phyloP scores from a whole-genome alignment of 495 filamentous ascomycete genomes.

The Aspergillus indologenus region DNA sequence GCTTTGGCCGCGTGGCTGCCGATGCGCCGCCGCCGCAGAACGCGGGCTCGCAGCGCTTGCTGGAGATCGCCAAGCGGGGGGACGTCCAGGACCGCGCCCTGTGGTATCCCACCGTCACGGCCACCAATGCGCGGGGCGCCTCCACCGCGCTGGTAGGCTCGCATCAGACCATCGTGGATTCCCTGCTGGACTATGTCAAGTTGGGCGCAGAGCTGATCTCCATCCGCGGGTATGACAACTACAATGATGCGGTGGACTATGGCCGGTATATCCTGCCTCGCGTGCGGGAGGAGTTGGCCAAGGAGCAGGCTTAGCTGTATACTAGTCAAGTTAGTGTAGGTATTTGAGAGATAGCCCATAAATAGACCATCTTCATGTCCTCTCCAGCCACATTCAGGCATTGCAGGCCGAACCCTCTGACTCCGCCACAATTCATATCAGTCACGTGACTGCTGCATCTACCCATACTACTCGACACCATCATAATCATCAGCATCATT shows the following conservation, averaged over 20 bases:
- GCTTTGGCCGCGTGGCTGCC: slow-evolving; percentile 26
- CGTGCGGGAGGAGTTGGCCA: slow-evolving; percentile 38
- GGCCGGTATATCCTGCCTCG: slow-evolving; percentile 47
- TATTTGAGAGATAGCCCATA: too few relatives aligned
- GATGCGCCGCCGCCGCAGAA: slow-evolving; percentile 45
- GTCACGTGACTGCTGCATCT: too few relatives aligned
- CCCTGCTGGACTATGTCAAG: slow-evolving; percentile 52
- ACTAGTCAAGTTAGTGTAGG: too few relatives aligned
- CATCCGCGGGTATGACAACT: slow-evolving; percentile 54
- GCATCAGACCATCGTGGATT: slow-evolving; percentile 44
- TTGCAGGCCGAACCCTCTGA: too few relatives aligned
- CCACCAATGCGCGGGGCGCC: slow-evolving; percentile 53
- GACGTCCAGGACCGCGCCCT: slow-evolving; percentile 54
- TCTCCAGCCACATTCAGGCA: too few relatives aligned
- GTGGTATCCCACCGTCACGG: slow-evolving; percentile 56
- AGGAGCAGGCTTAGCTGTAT: slow-evolving; percentile 20
- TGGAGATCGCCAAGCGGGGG: slow-evolving; percentile 50
- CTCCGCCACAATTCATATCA: too few relatives aligned
- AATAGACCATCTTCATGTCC: too few relatives aligned
- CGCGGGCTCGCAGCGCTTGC: slow-evolving; percentile 50
- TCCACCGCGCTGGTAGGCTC: slow-evolving; percentile 54
- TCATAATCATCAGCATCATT: too few relatives aligned
- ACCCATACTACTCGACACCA: too few relatives aligned
- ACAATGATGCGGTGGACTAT: slow-evolving; percentile 54
- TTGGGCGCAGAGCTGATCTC: slow-evolving; percentile 52